Base-by-base conservation (phyloP, 345 rosid species). In the Camelina hispida region DNA sequence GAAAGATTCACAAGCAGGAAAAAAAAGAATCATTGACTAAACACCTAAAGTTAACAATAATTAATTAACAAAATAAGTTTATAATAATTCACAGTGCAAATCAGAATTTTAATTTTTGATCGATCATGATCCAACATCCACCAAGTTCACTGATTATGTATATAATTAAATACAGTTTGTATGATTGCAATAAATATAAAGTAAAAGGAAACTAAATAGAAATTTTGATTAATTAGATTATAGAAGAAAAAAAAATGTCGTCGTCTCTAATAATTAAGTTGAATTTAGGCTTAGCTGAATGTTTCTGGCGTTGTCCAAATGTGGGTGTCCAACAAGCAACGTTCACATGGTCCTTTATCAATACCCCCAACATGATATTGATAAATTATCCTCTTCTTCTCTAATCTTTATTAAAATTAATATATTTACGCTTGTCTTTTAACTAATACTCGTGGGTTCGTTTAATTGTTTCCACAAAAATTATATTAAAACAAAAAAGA, bases 291-390 rank as follows among this genome's bases (percentile, higher is more conserved):
- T 50, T 17, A 17, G 58, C 58, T 65, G 57, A 51, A 70, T 59
- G 66, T 59, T 34, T 47, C 57, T 71, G 74, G 58, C 48, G 66
- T 10, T 34, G 74, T 70, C 66, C 13, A 70, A 58, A 70, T 58
- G 58, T 47, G 66, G 13, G 48, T 48, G 58, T 16, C 48, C 66
- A 47, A 71, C 74, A 34, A 58, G 47, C 66, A 59, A 47, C 12
- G 60, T 34, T 35, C 74, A 22, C 57, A 22, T 70, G 74, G 35
- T 46, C 46, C 4, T 18, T 57, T 57, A 35, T 35, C 42, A 68
- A 68, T 40, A 62, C 12, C 20, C 5, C 48, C 48, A 44, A n/a
- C 20, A 46, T 46, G 5, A 5, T 14, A 44, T 6, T 1, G 2
- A 13, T 13, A 43, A 5, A 14, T 43, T 14, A 43, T 43, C 47